Conservation (phyloP, 148 eudicot genomes). For the Spergularia bocconei region DNA sequence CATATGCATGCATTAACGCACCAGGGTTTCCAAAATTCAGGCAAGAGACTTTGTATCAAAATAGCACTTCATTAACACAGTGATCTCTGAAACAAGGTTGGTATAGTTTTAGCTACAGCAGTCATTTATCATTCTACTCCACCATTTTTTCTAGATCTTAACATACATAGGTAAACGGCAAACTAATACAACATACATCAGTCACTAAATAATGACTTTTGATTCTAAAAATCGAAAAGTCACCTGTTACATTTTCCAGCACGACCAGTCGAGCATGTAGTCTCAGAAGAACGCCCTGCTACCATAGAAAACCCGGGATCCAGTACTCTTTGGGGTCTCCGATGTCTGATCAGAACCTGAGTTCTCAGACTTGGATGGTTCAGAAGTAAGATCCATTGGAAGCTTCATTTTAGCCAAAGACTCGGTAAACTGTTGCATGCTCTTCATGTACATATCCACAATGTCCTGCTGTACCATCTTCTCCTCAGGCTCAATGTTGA, state of each 20-base stretch:
- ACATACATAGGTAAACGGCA: slow-evolving; percentile 34
- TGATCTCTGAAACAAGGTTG: neutral
- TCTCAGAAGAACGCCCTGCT: slow-evolving; percentile 95
- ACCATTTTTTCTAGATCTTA: slow-evolving; percentile 25
- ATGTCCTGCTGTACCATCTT: slow-evolving; percentile 91
- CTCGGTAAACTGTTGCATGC: slow-evolving; percentile 96
- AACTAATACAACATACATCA: slow-evolving; percentile 32
- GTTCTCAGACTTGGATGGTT: slow-evolving; percentile 57
- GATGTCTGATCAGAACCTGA: slow-evolving; percentile 66
- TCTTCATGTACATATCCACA: slow-evolving; percentile 97
- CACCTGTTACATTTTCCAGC: slow-evolving; percentile 36
- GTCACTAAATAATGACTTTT: slow-evolving; percentile 34
- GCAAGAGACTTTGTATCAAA: too few species aligned
- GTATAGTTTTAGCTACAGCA: slow-evolving; percentile 17
- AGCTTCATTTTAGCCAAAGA: slow-evolving; percentile 96
- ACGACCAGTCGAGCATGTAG: slow-evolving; percentile 7
- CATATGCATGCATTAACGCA: too few species aligned
- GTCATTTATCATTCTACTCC: slow-evolving; percentile 26
- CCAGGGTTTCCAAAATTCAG: too few species aligned
- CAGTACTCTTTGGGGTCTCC: slow-evolving; percentile 55
- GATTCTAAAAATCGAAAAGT: slow-evolving; percentile 53
- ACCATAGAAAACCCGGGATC: slow-evolving; percentile 86
- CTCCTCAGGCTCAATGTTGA: slow-evolving; percentile 66
- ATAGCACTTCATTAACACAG: too few species aligned
- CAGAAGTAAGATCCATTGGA: slow-evolving; percentile 59